phyloP scores from a whole-genome alignment of 2,329 filamentous ascomycete species.

The Sporothrix inflata region DNA sequence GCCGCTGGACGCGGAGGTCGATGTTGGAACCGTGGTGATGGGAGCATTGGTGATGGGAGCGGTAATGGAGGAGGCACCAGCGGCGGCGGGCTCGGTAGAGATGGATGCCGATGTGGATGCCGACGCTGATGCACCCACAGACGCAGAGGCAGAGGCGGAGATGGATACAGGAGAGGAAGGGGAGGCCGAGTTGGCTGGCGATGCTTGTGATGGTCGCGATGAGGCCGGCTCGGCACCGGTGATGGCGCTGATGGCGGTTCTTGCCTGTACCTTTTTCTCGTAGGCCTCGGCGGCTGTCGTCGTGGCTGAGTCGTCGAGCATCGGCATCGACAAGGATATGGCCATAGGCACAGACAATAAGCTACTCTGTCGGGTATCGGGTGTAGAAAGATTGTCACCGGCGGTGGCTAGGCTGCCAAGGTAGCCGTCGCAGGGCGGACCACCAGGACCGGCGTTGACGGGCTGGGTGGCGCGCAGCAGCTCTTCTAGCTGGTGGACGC shows the following conservation, averaged over 20 bases:
- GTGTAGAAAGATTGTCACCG: not conserved
- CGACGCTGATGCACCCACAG: not conserved
- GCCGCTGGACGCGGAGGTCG: not conserved
- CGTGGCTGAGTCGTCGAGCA: not conserved
- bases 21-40: not conserved
- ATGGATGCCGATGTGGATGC: not conserved
- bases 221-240: not conserved
- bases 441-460: not conserved
- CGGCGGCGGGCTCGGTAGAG: not conserved
- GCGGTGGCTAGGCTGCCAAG: not conserved
- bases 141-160: not conserved
- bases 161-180: not conserved
- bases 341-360: not conserved
- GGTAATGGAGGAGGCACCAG: not conserved
- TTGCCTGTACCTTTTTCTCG: not conserved
- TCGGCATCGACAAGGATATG: not conserved
- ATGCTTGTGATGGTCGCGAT: not conserved
- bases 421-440: not conserved
- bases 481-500: constrained; percentile 22
- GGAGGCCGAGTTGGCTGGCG: not conserved
- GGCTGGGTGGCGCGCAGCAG: constrained; percentile 15
- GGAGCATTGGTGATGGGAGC: not conserved
- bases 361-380: not conserved
- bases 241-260: not conserved
- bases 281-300: constrained; percentile 14